Percentiles rank a stretch among this genome's conserved stretches.
These are phyloP conservation scores for Boletus rubroflammeus DNA, from an alignment of 768 basidiomycete species.

Conservation along the genomic window DNA sequence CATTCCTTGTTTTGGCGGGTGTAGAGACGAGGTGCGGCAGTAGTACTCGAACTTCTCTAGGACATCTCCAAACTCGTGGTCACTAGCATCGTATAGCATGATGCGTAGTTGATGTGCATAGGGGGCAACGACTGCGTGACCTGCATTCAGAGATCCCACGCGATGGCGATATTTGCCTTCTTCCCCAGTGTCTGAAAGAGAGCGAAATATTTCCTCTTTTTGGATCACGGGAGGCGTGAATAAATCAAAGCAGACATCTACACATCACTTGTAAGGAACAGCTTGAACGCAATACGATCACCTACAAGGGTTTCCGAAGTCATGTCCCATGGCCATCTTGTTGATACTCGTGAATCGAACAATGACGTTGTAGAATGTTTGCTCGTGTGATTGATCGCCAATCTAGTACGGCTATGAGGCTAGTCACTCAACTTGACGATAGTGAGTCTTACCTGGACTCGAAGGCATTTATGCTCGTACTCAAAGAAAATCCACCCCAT, in stretches of 20 bases:
- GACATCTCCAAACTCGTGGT: conserved; percentile 31
- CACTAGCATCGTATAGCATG: conserved; percentile 48
- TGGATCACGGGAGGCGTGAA: conserved; percentile 64
- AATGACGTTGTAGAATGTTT: conserved; percentile 47
- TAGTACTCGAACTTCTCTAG: conserved; percentile 49
- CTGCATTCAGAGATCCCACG: conserved; percentile 53
- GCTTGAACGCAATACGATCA: not conserved
- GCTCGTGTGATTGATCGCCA: conserved; percentile 52
- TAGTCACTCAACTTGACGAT: not conserved
- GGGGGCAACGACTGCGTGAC: conserved; percentile 57
- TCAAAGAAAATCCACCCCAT: conserved; percentile 58
- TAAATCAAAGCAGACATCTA: conserved; percentile 69
- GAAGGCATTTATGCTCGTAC: conserved; percentile 66
- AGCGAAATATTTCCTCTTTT: conserved; percentile 52
- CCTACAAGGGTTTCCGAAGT: conserved; percentile 62
- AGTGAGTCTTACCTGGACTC: conserved; percentile 46
- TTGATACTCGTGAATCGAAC: conserved; percentile 57
- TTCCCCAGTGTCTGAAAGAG: conserved; percentile 37
- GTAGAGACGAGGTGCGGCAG: conserved; percentile 49
- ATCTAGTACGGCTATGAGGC: conserved; percentile 38
- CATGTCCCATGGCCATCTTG: conserved; percentile 57
- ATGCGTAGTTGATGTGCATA: conserved; percentile 72
- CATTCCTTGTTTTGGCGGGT: conserved; percentile 32
- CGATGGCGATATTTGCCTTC: conserved; percentile 50
- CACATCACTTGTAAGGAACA: conserved; percentile 8